Conservation (phyloP, 768 basidiomycete genomes). For the Mrakia gelida region DNA sequence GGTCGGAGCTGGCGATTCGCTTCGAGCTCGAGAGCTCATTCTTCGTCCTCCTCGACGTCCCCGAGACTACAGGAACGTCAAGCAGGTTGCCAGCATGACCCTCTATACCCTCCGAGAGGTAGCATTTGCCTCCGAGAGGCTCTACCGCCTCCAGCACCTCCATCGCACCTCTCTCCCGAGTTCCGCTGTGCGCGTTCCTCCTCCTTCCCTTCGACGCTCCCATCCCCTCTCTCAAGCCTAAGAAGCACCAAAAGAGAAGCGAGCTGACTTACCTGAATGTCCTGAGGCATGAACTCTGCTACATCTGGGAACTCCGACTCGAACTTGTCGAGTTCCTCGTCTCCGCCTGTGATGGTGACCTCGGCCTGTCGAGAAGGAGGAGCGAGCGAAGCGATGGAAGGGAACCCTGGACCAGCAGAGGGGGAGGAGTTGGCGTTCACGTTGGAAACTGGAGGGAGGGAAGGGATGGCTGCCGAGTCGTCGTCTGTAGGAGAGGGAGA, state of each 20-base stretch:
- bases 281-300: constrained; percentile 23
- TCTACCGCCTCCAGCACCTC: neutral
- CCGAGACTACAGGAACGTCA: too few species aligned
- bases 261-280: constrained; percentile 15
- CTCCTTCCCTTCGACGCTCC: neutral
- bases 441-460: neutral
- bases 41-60: neutral
- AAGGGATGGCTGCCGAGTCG: constrained; percentile 8
- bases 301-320: constrained; percentile 28
- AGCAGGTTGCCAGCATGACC: too few species aligned
- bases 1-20: neutral
- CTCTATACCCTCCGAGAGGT: too few species aligned
- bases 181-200: neutral
- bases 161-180: too few species aligned
- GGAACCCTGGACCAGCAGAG: constrained; percentile 14
- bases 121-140: too few species aligned
- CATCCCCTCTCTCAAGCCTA: neutral
- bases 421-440: neutral
- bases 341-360: constrained; percentile 26
- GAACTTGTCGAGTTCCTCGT: constrained; percentile 25
- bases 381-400: constrained; percentile 22
- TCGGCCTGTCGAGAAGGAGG: neutral
- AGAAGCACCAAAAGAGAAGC: neutral
- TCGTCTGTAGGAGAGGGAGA: neutral
- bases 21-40: neutral